Evolutionary conservation across 768 basidiomycete genomes (phyloP), one percentile per base, ranked within the genome.

Genomic region (Tephrocybe sp.): DNA sequence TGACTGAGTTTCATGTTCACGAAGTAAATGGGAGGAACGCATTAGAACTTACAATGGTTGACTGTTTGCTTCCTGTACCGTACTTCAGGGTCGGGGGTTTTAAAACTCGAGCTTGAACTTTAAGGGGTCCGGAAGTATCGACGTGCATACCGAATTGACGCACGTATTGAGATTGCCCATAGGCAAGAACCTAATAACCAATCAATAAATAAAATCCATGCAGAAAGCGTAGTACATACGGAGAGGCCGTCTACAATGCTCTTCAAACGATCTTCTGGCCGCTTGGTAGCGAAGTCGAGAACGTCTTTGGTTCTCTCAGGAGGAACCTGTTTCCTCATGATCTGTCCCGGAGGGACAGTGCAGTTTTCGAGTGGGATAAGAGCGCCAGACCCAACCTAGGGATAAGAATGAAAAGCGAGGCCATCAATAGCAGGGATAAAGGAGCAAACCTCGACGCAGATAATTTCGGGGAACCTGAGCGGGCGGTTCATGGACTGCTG

Each of bases 111-210:
- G 87, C 89, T 19, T 76, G 65, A 31, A 89, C 71, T 31, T 62
- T 71, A 32, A 89, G 70, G 0, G 87, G 83, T 4, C 75, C 76
- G 1, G 65, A 67, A 4, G 65, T 55, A 43, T 81, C 71, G 16
- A 92, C 83, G 2, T 70, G 55, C 77, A 92, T 80, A 7, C 87
- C 87, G 55, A 91, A 91, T 62, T 83, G 75, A 36, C 78, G 75
- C 31, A 91, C 79, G 55, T 87, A 89, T 64, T 89, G 81, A 0
- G 85, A 88, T 63, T 86, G 82, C 0, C 85, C 84, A 56, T 89
- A 89, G 22, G 77, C 74, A 49, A 87, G 69, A 34, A 84, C 77
- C 82, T 84, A 9, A 17, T 45, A 40, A 36, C 48, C 51, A 40
- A 39, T 33, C 13, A 45, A 22, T 19, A 16, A 14, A 51, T 16